phyloP scores from a whole-genome alignment of 2,329 filamentous ascomycete species.

The Paracoccidioides brasiliensis region DNA sequence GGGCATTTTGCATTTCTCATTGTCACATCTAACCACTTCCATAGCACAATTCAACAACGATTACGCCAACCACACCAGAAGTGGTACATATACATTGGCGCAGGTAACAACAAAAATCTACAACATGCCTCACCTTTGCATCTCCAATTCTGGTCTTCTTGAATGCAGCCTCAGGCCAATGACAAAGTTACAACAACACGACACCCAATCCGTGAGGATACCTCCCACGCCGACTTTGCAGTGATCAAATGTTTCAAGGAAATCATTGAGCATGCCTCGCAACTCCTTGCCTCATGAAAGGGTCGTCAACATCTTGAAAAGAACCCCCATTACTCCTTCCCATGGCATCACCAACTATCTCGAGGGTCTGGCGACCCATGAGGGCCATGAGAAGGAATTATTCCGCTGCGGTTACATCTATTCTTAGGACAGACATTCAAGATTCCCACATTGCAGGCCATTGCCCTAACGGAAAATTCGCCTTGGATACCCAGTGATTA shows the following conservation, averaged over 20 bases:
- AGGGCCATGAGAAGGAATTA: constrained; percentile 3
- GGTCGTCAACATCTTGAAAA: not conserved
- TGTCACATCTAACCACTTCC: not conserved
- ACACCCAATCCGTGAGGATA: not conserved
- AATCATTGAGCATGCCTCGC: not conserved
- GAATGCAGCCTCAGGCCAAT: not conserved
- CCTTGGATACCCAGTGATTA: not conserved
- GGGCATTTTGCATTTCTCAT: too few relatives aligned
- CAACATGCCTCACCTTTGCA: not conserved
- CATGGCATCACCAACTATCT: constrained; percentile 1
- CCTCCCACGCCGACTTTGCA: not conserved
- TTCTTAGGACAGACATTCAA: constrained; percentile 1
- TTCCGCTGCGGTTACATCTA: constrained; percentile 4
- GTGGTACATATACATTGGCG: not conserved
- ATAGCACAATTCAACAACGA: not conserved
- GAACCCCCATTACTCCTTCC: not conserved
- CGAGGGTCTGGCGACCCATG: constrained; percentile 2
- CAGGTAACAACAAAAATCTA: not conserved
- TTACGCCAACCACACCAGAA: not conserved
- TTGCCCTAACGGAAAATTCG: constrained; percentile 3
- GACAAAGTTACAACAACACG: not conserved
- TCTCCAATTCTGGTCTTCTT: not conserved
- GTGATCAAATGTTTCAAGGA: not conserved
- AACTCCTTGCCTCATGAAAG: not conserved
- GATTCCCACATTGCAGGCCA: constrained; percentile 2